Conservation (phyloP, 2,329 filamentous ascomycete genomes). For the Monilinia laxa region DNA sequence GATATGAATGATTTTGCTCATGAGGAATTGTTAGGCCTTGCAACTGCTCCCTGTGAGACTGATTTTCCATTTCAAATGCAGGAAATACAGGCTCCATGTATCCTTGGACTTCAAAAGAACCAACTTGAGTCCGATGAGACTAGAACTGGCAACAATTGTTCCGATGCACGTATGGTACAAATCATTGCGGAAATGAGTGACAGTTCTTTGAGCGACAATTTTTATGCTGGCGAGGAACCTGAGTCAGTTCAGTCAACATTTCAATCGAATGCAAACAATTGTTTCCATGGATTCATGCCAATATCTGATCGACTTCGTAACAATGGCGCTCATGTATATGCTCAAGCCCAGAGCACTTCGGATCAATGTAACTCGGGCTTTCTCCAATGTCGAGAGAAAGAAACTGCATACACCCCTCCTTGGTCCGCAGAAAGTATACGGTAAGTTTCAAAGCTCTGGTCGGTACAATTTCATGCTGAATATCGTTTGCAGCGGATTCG, state of each 20-base stretch:
- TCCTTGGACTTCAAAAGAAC: neutral
- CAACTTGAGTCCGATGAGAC: too few species aligned
- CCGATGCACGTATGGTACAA: neutral
- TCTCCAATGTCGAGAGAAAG: neutral
- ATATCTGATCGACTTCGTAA: neutral
- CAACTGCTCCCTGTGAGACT: neutral
- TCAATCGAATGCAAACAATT: neutral
- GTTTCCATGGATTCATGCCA: neutral
- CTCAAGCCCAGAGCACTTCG: too few species aligned
- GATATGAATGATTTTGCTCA: neutral
- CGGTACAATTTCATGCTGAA: neutral
- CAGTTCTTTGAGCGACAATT: neutral
- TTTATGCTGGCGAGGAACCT: neutral
- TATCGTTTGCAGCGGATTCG: neutral
- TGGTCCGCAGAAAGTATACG: neutral
- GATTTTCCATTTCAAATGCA: neutral
- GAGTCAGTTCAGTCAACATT: neutral
- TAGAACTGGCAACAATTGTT: neutral
- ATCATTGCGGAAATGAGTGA: neutral
- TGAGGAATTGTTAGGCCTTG: neutral
- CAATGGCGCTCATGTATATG: too few species aligned
- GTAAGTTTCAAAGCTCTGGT: neutral
- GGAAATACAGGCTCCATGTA: neutral
- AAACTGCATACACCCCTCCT: neutral
- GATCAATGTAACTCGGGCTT: fast-evolving